Evolutionary conservation across 805 yeast genomes (phyloP), one percentile per base, ranked within the genome.

Genomic region (Schwanniomyces sp.): DNA sequence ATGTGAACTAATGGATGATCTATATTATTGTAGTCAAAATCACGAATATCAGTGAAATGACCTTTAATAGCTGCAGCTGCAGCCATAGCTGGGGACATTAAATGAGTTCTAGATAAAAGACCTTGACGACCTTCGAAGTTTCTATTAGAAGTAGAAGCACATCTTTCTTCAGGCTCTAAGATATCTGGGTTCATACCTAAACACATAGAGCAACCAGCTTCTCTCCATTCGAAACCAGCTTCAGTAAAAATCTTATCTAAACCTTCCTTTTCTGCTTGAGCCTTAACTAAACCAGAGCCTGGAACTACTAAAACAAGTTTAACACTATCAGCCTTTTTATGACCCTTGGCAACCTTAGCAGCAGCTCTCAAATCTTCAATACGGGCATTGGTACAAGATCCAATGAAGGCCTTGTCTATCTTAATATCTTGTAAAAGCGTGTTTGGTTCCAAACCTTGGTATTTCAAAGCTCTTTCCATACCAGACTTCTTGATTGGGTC

Each of bases 191-290:
- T 94, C 99, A 94, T 94, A 70, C 99, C 99, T 45, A 94, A 80
- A 76, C 99, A 94, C 99, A 94, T 94, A 37, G 98, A 92, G 75
- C 99, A 94, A 52, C 99, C 99, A 55, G 99, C 98, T 75, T 94
- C 99, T 77, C 99, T 86, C 99, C 99, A 94, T 59, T 88, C 92
- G 64, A 94, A 94, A 17, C 96, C 98, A 44, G 99, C 97, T 43
- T 83, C 89, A 61, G 76, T 82, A 63, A 94, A 94, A 49, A 94
- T 81, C 74, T 88, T 88, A 69, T 94, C 94, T 48, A 94, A 79
- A 45, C 99, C 99, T 75, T 94, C 99, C 52, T 73, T 77, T 74
- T 94, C 99, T 46, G 99, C 99, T 72, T 89, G 95, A 51, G 76
- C 75, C 74, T 92, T 94, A 56, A 94, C 94, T 52, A 94, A 78